Evolutionary conservation across 139 green algal genomes (phyloP).

Genomic region (Chara braunii): DNA sequence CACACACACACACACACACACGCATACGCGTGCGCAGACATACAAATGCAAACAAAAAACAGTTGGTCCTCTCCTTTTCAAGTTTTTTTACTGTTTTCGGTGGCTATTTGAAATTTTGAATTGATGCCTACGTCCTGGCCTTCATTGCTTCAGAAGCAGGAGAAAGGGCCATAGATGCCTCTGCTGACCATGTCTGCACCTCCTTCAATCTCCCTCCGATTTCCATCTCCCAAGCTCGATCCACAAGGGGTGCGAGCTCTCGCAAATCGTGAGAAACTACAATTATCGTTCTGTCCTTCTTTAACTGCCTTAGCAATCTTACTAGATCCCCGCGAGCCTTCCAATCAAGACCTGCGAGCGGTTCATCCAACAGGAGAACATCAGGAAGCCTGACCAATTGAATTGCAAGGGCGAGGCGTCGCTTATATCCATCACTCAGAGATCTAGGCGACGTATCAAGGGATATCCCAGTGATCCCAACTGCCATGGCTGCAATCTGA

Average conservation of each 20-base stretch:
- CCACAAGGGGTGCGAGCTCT: slow-evolving; percentile 24
- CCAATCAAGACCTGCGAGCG: slow-evolving; percentile 32
- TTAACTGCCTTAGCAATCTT: slow-evolving; percentile 15
- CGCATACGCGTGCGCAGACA: too few species aligned
- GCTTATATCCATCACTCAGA: slow-evolving; percentile 35
- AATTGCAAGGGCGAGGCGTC: slow-evolving; percentile 22
- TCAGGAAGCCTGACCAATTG: slow-evolving; percentile 27
- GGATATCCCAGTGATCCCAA: slow-evolving; percentile 11
- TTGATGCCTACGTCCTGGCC: too few species aligned
- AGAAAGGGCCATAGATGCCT: too few species aligned
- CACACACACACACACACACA: too few species aligned
- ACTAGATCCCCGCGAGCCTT: slow-evolving; percentile 20
- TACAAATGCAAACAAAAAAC: too few species aligned
- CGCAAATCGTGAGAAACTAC: slow-evolving; percentile 35
- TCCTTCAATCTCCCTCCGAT: slow-evolving; percentile 24
- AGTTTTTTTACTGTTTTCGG: too few species aligned
- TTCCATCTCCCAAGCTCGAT: slow-evolving; percentile 26
- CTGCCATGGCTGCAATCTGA: neutral
- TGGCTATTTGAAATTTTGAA: too few species aligned
- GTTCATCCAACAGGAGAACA: slow-evolving; percentile 30
- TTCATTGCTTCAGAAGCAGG: too few species aligned
- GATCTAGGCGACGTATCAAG: slow-evolving; percentile 19
- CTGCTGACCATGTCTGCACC: too few species aligned
- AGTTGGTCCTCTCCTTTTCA: too few species aligned
- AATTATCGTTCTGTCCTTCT: slow-evolving; percentile 25